Evolutionary conservation across 2,329 filamentous ascomycete species (phyloP), one percentile per base, ranked within the genome.

Genomic region (Sphaerostilbella broomeana): DNA sequence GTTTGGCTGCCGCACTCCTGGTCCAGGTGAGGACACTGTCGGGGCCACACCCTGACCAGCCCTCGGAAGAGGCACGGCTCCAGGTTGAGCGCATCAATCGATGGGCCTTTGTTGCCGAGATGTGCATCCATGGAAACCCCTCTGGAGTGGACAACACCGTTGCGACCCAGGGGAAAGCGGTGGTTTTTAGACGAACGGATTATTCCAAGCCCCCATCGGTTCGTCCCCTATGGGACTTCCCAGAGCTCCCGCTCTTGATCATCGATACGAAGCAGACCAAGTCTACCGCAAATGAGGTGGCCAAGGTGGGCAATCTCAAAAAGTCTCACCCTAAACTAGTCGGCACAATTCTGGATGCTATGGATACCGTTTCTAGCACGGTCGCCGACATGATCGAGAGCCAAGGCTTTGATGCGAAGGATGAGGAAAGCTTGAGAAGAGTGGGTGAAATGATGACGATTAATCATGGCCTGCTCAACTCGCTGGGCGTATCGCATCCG

Each of bases 61-160:
- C 88, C 4, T 65, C 79, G 1, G 81, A 87, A 39, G 92, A 98
- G 64, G 86, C 86, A n/a, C 80, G 85, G 44, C 64, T 88, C 29
- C 90, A 98, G 59, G 75, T 97, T 20, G 89, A 97, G 65, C 80
- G 90, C 47, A 95, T 98, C 65, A 98, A 98, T 62, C 77, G 85
- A 46, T 98, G 94, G 92, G 89, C 92, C 0, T 97, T 95, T 61
- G 92, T 98, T 1, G 84, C 84, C 17, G 92, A 98, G 61, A 84
- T 97, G 79, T 92, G 88, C 63, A 95, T 97, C 47, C 92, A 98
- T 58, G 92, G 90, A 25, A 97, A 94, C 56, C 92, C 92, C 1
- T 95, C 87, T 0, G 92, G 92, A 0, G 86, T 98, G 29, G 92
- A 98, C 64, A 98, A 98, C 62, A 98, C 92, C 3, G 90, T 98